Conservation (phyloP, 2,329 filamentous ascomycete species). For the Claviceps sp. region DNA sequence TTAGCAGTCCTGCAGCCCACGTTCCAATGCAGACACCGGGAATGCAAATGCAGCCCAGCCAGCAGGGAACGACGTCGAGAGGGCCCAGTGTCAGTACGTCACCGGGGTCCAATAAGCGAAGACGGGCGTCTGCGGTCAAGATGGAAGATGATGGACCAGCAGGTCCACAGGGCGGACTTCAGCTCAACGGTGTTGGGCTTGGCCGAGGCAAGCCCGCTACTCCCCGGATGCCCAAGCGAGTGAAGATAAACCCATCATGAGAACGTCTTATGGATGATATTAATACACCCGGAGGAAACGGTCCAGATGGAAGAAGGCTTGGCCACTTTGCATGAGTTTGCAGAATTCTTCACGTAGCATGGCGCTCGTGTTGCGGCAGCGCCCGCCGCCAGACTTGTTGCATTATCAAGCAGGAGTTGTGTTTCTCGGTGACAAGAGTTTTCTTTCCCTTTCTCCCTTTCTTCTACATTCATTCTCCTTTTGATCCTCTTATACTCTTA, state of each 20-base stretch:
- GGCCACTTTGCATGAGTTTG: too few relatives aligned
- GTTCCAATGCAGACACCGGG: constrained; percentile 49
- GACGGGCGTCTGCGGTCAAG: constrained; percentile 44
- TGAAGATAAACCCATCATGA: constrained; percentile 30
- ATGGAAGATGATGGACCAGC: constrained; percentile 39
- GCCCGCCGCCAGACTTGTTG: too few relatives aligned
- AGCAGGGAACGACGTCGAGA: constrained; percentile 53
- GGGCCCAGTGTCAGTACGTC: constrained; percentile 56
- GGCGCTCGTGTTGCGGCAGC: constrained; percentile 8
- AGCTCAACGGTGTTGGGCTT: constrained; percentile 36
- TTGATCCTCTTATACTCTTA: neutral
- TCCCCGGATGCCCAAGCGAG: constrained; percentile 42
- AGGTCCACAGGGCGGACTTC: constrained; percentile 32
- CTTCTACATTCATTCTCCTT: neutral
- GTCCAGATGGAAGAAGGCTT: too few relatives aligned
- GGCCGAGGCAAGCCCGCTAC: constrained; percentile 40
- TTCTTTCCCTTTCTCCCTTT: constrained; percentile 9
- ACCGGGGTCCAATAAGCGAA: constrained; percentile 45
- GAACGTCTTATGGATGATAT: too few relatives aligned
- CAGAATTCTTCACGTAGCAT: constrained; percentile 21
- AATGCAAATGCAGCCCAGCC: constrained; percentile 55
- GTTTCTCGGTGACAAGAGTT: neutral
- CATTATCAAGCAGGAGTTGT: neutral
- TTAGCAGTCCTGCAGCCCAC: constrained; percentile 43
- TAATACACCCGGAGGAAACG: too few relatives aligned